Base-by-base conservation (phyloP, 495 filamentous ascomycete species). In the Aspergillus conjunctus region DNA sequence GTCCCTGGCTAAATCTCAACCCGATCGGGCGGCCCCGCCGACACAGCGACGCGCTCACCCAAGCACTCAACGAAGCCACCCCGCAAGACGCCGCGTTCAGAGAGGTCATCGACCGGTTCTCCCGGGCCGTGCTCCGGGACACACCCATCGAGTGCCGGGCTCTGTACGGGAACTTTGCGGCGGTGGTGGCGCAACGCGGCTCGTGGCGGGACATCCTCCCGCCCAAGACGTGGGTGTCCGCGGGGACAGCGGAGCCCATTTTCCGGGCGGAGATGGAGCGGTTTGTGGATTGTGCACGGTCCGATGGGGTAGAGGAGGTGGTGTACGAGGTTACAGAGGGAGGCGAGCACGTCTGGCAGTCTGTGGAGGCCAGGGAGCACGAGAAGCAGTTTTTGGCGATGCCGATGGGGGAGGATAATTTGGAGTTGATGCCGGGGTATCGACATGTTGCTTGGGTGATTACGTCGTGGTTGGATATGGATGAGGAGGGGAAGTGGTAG, bases 1-100 rank as follows among this genome's bases (percentile, higher is more conserved):
- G 57, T n/a, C 57, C 57, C 1, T 59, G 57, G 57, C 31, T 59
- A 39, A 59, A 59, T 12, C 41, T 59, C 34, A 52, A 53, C 22
- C 50, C 57, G 33, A 43, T 49, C 50, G 57, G 57, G 10, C 37
- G 15, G 5, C n/a, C 39, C 39, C 17, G 8, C 44, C 21, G 44
- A 11, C 8, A 3, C n/a, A n/a, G 20, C 15, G 44, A 20, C 17
- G 10, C 18, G 44, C 17, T 20, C 10, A 22, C 18, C n/a, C 21
- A 44, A 17, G 14, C 17, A 5, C 37, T 26, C 39, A 54, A 15
- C 14, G 11, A 17, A 50, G 54, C 7, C 37, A 53, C 41, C 8
- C 26, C 26, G 17, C 49, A n/a, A 51, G 51, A 51, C 30, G 49
- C 30, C 2, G n/a, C 49, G 34, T 59, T 59, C 20, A 59, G 46